Percentiles rank a stretch among this genome's conserved stretches.
These are phyloP conservation scores for Diaporthe destruens DNA, from an alignment of 2,329 filamentous ascomycete species.

Conservation along the genomic window DNA sequence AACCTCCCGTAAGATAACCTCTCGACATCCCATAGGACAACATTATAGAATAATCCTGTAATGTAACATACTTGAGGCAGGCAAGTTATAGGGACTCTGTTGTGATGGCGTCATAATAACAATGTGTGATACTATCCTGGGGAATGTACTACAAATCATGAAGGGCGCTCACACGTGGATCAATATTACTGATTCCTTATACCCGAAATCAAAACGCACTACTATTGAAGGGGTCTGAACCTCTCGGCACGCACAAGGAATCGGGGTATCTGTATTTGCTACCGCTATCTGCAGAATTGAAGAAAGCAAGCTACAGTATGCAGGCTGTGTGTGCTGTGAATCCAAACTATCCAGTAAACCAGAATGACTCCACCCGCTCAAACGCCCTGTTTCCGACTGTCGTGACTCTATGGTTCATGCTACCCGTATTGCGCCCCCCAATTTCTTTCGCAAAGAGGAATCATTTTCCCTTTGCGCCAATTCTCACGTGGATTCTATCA, in stretches of 20 bases:
- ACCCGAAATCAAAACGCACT: no score
- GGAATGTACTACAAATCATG: not conserved
- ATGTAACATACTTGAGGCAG: no score
- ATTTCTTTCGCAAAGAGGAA: not conserved
- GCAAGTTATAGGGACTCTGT: no score
- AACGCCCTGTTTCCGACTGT: slow-evolving; percentile 23
- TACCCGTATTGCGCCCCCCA: not conserved
- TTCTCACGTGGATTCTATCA: slow-evolving; percentile 53
- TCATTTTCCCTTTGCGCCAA: not conserved
- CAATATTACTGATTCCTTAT: not conserved
- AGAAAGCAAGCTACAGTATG: slow-evolving; percentile 19
- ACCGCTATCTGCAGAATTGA: slow-evolving; percentile 13
- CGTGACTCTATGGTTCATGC: not conserved
- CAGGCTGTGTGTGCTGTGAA: slow-evolving; percentile 14
- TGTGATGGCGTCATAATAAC: no score
- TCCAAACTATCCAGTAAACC: slow-evolving; percentile 5
- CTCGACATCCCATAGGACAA: no score
- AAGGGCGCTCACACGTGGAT: not conserved
- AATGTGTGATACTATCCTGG: no score
- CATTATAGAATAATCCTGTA: no score
- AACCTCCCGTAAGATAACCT: no score
- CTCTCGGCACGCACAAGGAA: not conserved
- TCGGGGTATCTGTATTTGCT: slow-evolving; percentile 30
- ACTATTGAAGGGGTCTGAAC: no score
- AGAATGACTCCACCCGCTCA: slow-evolving; percentile 6